Evolutionary conservation across 2,329 filamentous ascomycete species (phyloP).

Genomic region (Ciborinia camelliae): DNA sequence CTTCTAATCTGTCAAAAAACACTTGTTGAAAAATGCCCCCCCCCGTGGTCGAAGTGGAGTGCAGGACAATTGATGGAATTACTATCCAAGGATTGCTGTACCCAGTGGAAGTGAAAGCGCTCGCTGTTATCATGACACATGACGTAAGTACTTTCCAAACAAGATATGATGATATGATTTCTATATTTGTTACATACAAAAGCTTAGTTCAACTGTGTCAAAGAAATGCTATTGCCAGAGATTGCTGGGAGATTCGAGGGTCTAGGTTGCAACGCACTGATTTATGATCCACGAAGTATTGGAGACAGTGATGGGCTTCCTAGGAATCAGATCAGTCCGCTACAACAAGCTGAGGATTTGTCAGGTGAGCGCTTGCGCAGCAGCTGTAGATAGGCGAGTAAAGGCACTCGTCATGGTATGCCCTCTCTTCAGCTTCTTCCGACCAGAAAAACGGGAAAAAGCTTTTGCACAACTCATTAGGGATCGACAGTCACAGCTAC

Average conservation of each 20-base stretch:
- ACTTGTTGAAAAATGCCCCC: not conserved
- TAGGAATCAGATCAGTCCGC: slow-evolving; percentile 37
- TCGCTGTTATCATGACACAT: not conserved
- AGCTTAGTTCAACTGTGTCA: slow-evolving; percentile 25
- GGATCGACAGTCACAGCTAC: slow-evolving; percentile 1
- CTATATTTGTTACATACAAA: not conserved
- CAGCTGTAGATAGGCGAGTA: slow-evolving; percentile 41
- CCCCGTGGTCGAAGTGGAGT: not conserved
- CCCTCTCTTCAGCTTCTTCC: slow-evolving; percentile 19
- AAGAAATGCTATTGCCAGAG: slow-evolving; percentile 23
- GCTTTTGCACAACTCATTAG: not conserved
- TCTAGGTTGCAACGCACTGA: slow-evolving; percentile 38
- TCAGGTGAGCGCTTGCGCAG: slow-evolving; percentile 36
- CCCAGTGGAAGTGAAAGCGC: not conserved
- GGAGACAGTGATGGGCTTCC: slow-evolving; percentile 37
- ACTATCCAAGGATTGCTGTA: not conserved
- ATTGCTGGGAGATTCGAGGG: slow-evolving; percentile 26
- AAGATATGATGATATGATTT: not conserved
- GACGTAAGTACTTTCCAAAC: not conserved
- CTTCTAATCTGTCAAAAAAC: not conserved
- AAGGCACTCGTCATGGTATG: slow-evolving; percentile 37
- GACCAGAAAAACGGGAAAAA: not conserved
- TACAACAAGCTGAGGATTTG: slow-evolving; percentile 36
- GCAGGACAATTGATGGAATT: not conserved
- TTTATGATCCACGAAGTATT: slow-evolving; percentile 39